These are phyloP conservation scores for Medicago truncatula DNA, from an alignment of 306 rosid species.

Conservation along the genomic window MtrunA17r5.0-ANR NC_053045.1:2844501-2845000, in stretches of 20 bases:
- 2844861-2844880: slow-evolving; percentile 6
- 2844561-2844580: slow-evolving; percentile 7
- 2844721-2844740: slow-evolving; percentile 39
- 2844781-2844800: slow-evolving; percentile 43
- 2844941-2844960: neutral
- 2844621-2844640: slow-evolving; percentile 23
- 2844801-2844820: slow-evolving; percentile 24
- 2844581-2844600: neutral
- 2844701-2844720: slow-evolving; percentile 45
- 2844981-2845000: neutral
- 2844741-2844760: slow-evolving; percentile 49
- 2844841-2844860: slow-evolving; percentile 34
- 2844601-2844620: slow-evolving; percentile 25
- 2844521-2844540: neutral
- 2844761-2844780: slow-evolving; percentile 47
- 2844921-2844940: slow-evolving; percentile 19
- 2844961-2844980: slow-evolving; percentile 4
- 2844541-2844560: neutral
- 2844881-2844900: neutral
- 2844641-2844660: neutral
- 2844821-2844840: slow-evolving; percentile 3
- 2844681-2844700: slow-evolving; percentile 3
- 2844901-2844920: slow-evolving; percentile 4
- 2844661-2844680: neutral
- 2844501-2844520: slow-evolving; percentile 26